phyloP scores from a whole-genome alignment of 495 filamentous ascomycete genomes.

The Collariella sp. region DNA sequence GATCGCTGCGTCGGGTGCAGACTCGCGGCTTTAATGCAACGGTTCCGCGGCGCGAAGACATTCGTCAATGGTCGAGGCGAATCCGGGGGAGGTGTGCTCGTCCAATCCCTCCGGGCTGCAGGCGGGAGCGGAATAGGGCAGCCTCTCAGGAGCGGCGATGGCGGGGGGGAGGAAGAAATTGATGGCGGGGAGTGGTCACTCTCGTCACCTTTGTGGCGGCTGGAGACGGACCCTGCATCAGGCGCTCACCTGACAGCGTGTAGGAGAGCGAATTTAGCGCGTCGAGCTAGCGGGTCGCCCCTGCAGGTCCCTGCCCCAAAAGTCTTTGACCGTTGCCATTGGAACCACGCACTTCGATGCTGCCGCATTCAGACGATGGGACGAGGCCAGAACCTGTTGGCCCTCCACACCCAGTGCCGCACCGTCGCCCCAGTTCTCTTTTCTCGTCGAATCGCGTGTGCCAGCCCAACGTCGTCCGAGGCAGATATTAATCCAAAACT shows the following conservation, averaged over 20 bases:
- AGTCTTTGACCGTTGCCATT: conserved; percentile 13
- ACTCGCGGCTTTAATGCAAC: conserved; percentile 17
- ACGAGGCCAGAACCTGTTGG: conserved; percentile 8
- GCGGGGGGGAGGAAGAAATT: conserved; percentile 13
- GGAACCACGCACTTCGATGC: conserved; percentile 24
- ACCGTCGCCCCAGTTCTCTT: conserved; percentile 18
- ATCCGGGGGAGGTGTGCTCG: not conserved
- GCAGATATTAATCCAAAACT: conserved; percentile 23
- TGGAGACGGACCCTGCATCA: conserved; percentile 17
- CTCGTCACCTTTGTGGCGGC: conserved; percentile 6
- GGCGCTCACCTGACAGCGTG: conserved; percentile 28
- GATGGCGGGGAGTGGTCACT: conserved; percentile 14
- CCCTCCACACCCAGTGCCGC: conserved; percentile 14
- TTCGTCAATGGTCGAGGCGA: conserved; percentile 19
- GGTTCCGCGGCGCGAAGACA: conserved; percentile 12
- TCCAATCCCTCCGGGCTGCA: conserved; percentile 14
- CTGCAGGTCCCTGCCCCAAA: conserved; percentile 5
- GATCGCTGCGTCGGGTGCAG: conserved; percentile 17
- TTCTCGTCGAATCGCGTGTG: conserved; percentile 23
- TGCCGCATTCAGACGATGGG: conserved; percentile 9
- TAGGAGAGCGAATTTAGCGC: conserved; percentile 18
- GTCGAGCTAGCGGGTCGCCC: conserved; percentile 8
- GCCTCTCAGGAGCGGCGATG: conserved; percentile 21
- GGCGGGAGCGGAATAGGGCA: conserved; percentile 19
- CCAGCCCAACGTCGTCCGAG: conserved; percentile 19